These are phyloP conservation scores for Capronia americana DNA, from an alignment of 2,329 filamentous ascomycete species.

Conservation along the genomic window DNA sequence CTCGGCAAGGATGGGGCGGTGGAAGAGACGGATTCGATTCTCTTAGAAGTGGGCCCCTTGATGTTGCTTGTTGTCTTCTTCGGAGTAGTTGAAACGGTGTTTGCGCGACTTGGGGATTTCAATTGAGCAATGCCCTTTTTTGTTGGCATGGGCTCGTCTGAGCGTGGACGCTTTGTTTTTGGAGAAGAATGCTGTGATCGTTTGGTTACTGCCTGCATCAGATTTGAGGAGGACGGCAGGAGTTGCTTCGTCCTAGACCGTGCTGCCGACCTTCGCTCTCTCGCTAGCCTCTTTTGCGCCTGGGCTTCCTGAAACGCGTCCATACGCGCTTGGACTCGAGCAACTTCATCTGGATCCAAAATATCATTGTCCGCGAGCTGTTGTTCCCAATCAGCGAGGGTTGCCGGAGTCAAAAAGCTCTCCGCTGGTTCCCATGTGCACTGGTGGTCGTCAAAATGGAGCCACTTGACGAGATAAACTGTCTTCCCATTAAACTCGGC, in stretches of 20 bases:
- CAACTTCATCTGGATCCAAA: slow-evolving; percentile 31
- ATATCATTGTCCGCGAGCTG: slow-evolving; percentile 43
- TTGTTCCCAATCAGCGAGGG: slow-evolving; percentile 50
- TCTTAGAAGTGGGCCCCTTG: not conserved
- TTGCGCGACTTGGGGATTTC: not conserved
- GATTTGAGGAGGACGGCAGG: not conserved
- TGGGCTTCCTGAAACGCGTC: slow-evolving; percentile 11
- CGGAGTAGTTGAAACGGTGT: not conserved
- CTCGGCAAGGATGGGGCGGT: not conserved
- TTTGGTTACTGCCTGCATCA: not conserved
- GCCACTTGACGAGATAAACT: slow-evolving; percentile 70
- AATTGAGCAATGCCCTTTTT: slow-evolving; percentile 3
- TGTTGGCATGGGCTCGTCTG: not conserved
- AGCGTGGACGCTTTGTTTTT: not conserved
- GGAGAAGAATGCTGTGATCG: not conserved
- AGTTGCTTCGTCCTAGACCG: not conserved
- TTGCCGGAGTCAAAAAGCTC: slow-evolving; percentile 48
- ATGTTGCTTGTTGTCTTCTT: not conserved
- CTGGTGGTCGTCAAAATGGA: slow-evolving; percentile 62
- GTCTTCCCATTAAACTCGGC: slow-evolving; percentile 44
- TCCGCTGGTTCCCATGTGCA: slow-evolving; percentile 62
- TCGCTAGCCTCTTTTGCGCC: slow-evolving; percentile 5
- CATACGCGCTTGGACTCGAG: slow-evolving; percentile 32
- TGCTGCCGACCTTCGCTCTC: not conserved
- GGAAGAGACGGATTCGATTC: not conserved